These are phyloP conservation scores for Fusarium pseudograminearum DNA, from an alignment of 2,329 filamentous ascomycete genomes.

Conservation along the genomic window DNA sequence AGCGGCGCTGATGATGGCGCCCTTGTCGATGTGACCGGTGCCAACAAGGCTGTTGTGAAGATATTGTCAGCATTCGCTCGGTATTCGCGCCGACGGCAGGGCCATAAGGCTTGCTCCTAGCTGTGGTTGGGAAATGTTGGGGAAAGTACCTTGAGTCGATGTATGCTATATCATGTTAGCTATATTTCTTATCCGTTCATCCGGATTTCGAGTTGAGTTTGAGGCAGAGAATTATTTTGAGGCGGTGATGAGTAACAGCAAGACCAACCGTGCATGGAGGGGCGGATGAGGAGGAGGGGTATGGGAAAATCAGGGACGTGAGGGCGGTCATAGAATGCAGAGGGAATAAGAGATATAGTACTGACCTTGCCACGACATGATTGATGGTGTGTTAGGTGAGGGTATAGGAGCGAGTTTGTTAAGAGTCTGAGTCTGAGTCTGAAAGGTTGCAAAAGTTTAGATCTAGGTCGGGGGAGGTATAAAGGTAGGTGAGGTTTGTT, in stretches of 20 bases:
- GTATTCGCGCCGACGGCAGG: constrained; percentile 15
- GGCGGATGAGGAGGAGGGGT: constrained; percentile 37
- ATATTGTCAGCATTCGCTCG: constrained; percentile 42
- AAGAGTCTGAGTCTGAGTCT: constrained; percentile 15
- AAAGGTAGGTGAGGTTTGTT: constrained; percentile 25
- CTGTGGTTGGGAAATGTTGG: constrained; percentile 10
- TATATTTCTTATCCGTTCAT: constrained; percentile 15
- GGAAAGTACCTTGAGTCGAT: constrained; percentile 62
- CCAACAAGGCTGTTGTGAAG: constrained; percentile 75
- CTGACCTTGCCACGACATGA: constrained; percentile 82
- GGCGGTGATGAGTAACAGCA: constrained; percentile 42
- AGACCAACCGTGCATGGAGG: constrained; percentile 26
- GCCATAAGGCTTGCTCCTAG: not conserved
- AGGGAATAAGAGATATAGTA: constrained; percentile 31
- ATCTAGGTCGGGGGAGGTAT: not conserved
- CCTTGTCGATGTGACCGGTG: constrained; percentile 84
- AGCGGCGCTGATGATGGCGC: constrained; percentile 83
- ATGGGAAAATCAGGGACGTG: constrained; percentile 11
- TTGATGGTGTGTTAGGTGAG: constrained; percentile 46
- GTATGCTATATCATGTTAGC: constrained; percentile 57
- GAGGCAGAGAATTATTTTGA: constrained; percentile 47
- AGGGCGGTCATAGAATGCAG: constrained; percentile 7
- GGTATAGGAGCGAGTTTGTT: constrained; percentile 21
- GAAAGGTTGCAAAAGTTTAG: constrained; percentile 30
- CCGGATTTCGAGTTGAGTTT: constrained; percentile 3